These are phyloP conservation scores for Geopyxis carbonaria DNA, from an alignment of 495 filamentous ascomycete genomes.

Conservation along the genomic window DNA sequence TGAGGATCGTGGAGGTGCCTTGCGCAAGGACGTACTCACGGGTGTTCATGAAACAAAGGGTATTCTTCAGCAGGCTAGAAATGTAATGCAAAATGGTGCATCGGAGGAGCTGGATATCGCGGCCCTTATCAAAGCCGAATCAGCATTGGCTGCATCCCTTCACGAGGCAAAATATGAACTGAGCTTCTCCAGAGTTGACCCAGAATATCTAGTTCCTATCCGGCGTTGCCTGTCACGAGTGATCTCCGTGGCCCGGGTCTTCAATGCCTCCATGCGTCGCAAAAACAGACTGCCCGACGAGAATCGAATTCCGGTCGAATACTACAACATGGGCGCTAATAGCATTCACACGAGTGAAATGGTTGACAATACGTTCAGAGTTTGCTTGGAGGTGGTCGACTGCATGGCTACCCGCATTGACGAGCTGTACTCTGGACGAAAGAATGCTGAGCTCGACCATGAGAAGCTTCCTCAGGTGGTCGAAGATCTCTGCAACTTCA, in stretches of 20 bases:
- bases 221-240: conserved; percentile 8
- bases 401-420: conserved; percentile 11
- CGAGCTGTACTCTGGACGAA: conserved; percentile 13
- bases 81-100: conserved; percentile 6
- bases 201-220: conserved; percentile 15
- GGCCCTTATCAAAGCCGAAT: conserved; percentile 14
- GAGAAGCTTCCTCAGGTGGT: conserved; percentile 11
- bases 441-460: conserved; percentile 13
- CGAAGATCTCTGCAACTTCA: conserved; percentile 6
- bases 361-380: conserved; percentile 4
- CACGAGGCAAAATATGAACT: conserved; percentile 21
- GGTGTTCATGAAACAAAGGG: conserved; percentile 11
- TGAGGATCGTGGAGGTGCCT: conserved; percentile 20
- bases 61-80: conserved; percentile 9
- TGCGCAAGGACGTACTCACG: conserved; percentile 10
- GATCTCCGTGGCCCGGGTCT: conserved; percentile 13
- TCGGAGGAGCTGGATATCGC: conserved; percentile 14
- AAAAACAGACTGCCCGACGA: conserved; percentile 11
- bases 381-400: conserved; percentile 7
- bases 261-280: conserved; percentile 21
- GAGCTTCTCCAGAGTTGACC: conserved; percentile 18
- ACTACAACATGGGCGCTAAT: background rate
- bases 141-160: conserved; percentile 13
- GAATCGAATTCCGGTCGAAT: background rate
- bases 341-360: background rate